Conservation (phyloP, 768 basidiomycete species). For the Dendrothele bispora region DNA sequence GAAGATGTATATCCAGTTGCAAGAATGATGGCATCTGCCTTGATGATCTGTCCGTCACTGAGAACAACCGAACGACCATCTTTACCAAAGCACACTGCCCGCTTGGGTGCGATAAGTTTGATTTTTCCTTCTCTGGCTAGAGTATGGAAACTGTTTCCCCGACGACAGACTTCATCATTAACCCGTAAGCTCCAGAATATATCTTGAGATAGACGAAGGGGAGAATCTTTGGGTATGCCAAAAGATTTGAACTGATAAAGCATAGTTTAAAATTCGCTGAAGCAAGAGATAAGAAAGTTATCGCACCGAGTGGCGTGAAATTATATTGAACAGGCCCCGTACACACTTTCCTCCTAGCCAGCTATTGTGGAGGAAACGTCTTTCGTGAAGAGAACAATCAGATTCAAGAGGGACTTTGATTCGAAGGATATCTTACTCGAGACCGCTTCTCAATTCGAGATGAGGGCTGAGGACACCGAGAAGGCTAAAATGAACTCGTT, state of each 20-base stretch:
- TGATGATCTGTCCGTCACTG: constrained; percentile 38
- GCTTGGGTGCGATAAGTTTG: constrained; percentile 42
- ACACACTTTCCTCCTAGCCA: constrained; percentile 54
- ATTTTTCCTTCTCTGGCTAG: constrained; percentile 54
- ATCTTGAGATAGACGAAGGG: constrained; percentile 34
- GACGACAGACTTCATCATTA: constrained; percentile 20
- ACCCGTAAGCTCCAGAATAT: constrained; percentile 11
- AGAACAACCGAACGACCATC: constrained; percentile 41
- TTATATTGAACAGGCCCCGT: constrained; percentile 44
- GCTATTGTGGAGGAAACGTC: constrained; percentile 37
- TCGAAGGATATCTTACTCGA: constrained; percentile 43
- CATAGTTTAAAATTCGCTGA: constrained; percentile 5
- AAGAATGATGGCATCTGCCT: constrained; percentile 49
- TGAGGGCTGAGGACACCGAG: constrained; percentile 50
- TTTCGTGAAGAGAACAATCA: constrained; percentile 8
- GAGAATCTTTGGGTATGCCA: constrained; percentile 45
- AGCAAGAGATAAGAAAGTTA: background rate
- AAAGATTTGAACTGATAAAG: constrained; percentile 28
- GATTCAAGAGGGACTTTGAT: no score
- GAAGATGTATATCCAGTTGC: constrained; percentile 63
- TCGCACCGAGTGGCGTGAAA: constrained; percentile 41
- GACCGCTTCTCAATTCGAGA: constrained; percentile 43
- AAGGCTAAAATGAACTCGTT: constrained; percentile 30
- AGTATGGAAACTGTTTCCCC: constrained; percentile 46
- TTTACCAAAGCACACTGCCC: constrained; percentile 35